Base-by-base conservation (phyloP, 164 flowering plant species). In the Amborella trichopoda region DNA sequence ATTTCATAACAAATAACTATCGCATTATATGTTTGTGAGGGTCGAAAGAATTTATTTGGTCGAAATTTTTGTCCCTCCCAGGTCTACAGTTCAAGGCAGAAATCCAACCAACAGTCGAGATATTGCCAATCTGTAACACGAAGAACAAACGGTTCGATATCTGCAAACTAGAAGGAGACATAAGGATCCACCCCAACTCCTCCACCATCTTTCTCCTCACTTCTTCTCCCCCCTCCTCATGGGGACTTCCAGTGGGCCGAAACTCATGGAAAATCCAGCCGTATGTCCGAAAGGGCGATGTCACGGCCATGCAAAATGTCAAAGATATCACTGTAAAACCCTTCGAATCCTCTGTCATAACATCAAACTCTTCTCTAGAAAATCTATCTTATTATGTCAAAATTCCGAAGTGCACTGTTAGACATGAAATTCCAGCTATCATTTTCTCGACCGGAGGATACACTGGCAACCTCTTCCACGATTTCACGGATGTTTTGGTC, bases 391-490 rank as follows among this genome's bases (percentile, higher is more conserved):
- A 42, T 43, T 19, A 18, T 21, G 49, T 56, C 6, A 30, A 38
- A 28, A 44, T 59, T 30, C 87, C 83, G 10, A 11, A 18, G 2
- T 81, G 91, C 66, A 64, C 62, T 4, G 2, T 40, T 25, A 66
- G 32, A 19, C 89, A 80, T 48, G 59, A 26, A 3, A 55, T 60
- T 48, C 90, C 93, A 0, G 83, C 77, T 23, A 20, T 89, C 13
- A 43, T 89, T 4, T 82, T 89, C 55, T 82, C 93, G 3, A n/a
- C 25, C 0, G 80, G 75, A 17, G 97, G 97, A 9, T 89, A 73
- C 34, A 17, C 72, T 0, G 81, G 93, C 1, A 89, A 84, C 67
- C 62, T 74, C 24, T 88, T 84, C 55, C 94, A 88, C 46, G 84
- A 61, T 48, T 84, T 78, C 54, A 59, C 73, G 0, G 97, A 84